Base-by-base conservation (phyloP, 2,329 filamentous ascomycete genomes). In the Corynespora cassiicola region DNA sequence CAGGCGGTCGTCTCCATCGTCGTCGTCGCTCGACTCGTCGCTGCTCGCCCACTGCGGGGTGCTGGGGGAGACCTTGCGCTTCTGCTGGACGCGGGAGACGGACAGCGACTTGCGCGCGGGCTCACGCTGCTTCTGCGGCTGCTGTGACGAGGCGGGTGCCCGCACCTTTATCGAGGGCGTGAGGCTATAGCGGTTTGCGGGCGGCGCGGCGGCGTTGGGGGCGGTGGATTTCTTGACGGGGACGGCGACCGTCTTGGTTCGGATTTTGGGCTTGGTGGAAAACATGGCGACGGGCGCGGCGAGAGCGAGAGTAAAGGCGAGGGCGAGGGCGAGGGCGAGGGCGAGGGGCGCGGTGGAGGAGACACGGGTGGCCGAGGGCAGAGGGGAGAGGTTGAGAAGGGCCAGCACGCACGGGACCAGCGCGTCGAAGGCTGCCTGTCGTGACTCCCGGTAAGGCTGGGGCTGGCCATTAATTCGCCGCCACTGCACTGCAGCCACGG, bases 31-130 rank as follows among this genome's bases (percentile, higher is more conserved):
- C 21, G 52, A 49, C 27, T 65, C 59, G 24, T 63, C 61, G 42
- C 36, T 41, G 39, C 62, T 66, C 6, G 56, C 61, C 53, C 50
- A 62, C 37, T 62, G 63, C 29, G 63, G 62, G 6, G 65, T 65
- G n/a, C 45, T 61, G 18, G 60, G 56, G 12, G 59, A 57, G 26
- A 55, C 56, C 39, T 63, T 67, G 39, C 63, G 61, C 48, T 67
- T 67, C 29, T 40, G 45, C 31, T 53, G 58, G 10, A 54, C 51
- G 36, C 49, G 55, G 33, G 56, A 55, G 31, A 59, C 56, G 42
- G 63, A 50, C 18, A 58, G 48, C 31, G 56, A 55, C 48, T 53
- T 49, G 42, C 54, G 57, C 27, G 46, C 47, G 8, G 46, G 39
- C 22, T 54, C 46, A 18, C 47, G 53, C 32, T 44, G 43, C 33